Evolutionary conservation across 208 protist genomes (phyloP).

Genomic region (Trypanosoma melophagium): DNA sequence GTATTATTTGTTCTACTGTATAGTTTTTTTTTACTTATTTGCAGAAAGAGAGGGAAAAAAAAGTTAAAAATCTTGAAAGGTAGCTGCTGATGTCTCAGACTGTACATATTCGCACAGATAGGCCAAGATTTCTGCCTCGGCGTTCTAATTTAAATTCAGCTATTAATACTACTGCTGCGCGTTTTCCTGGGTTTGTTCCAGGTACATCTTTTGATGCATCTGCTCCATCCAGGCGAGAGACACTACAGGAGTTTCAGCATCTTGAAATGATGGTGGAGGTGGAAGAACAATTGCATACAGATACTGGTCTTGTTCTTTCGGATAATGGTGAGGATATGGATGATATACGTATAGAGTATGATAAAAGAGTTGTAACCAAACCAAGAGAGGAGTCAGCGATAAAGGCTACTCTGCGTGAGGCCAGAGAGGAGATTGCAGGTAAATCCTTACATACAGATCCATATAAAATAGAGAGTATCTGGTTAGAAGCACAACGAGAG

Average conservation of each 20-base stretch:
- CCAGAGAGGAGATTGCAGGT: constrained; percentile 19
- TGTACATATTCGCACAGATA: constrained; percentile 22
- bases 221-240: constrained; percentile 20
- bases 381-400: neutral
- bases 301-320: constrained; percentile 30
- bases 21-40: constrained; percentile 13
- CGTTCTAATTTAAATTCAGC: neutral
- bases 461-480: constrained; percentile 11
- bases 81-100: constrained; percentile 14
- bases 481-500: constrained; percentile 16
- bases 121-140: neutral
- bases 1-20: too few species aligned
- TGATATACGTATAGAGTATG: neutral
- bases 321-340: constrained; percentile 6
- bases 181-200: constrained; percentile 7
- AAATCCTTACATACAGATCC: constrained; percentile 9
- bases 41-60: constrained; percentile 12
- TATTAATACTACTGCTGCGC: neutral
- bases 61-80: constrained; percentile 22
- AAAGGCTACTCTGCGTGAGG: constrained; percentile 7
- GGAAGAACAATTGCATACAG: constrained; percentile 7
- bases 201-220: constrained; percentile 9
- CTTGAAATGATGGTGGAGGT: constrained; percentile 33
- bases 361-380: neutral
- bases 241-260: constrained; percentile 26